Base-by-base conservation (phyloP, 1,284 basidiomycete species). In the Sporisorium graminicola region DNA sequence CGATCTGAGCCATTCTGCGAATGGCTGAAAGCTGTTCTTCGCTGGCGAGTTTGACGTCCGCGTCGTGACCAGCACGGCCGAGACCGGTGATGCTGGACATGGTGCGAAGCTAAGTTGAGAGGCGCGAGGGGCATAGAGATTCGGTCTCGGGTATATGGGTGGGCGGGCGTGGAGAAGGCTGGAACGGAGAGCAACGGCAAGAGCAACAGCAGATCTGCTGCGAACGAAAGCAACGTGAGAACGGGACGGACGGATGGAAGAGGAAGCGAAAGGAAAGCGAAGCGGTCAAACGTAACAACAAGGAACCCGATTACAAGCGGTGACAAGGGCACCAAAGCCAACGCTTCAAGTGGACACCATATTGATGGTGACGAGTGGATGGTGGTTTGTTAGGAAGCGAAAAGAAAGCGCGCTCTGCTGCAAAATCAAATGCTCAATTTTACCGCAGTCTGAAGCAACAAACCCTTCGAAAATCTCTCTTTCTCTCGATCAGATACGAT, bases 1-100 rank as follows among this genome's bases (percentile, higher is more conserved):
- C 94, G 87, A 94, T 92, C 86, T 97, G 94, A 69, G 96, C 93
- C 77, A 99, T 91, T 22, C 77, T 65, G 14, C 82, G 70, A 43
- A 84, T 79, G 49, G 77, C 73, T 2, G 64, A 72, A 46, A 84
- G 76, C 65, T 84, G 79, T 52, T 78, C 78, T 22, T 75, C 64
- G 47, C 72, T 79, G 3, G 82, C 82, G 2, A 75, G 78, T 40
- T 67, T 73, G 59, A 77, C 53, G 5, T 77, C 68, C 55, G 49
- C 31, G 24, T 71, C 71, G 35, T 70, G 75, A 22, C 58, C 65
- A 44, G 57, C 65, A 47, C 69, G 65, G 33, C 69, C 69, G 51
- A 72, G 40, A 16, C 47, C 42, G 29, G 56, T 65, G 40, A 65
- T 56, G 57, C 52, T 72, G 14, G 74, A 58, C 74, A 76, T 76